Percentiles rank a stretch among this genome's conserved stretches.
Evolutionary conservation across 192 early-diverging fungal species (phyloP).

Genomic region (Coemansia sp.): DNA sequence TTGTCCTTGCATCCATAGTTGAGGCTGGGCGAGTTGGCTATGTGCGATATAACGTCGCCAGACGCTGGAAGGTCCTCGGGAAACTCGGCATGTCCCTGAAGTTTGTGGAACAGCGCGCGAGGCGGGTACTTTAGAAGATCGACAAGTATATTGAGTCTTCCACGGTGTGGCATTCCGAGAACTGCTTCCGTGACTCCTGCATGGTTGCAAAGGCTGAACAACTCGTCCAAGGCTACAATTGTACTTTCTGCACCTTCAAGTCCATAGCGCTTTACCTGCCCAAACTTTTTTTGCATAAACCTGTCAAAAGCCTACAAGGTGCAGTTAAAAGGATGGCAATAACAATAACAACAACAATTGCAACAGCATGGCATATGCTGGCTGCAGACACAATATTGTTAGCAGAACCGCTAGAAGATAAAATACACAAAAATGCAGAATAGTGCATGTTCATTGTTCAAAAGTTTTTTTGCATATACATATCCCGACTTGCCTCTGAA

Average conservation of each 20-base stretch:
- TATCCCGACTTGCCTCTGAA: slow-evolving; percentile 65
- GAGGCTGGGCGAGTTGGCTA: slow-evolving; percentile 79
- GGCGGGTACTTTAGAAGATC: slow-evolving; percentile 84
- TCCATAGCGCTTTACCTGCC: slow-evolving; percentile 94
- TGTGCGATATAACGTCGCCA: slow-evolving; percentile 92
- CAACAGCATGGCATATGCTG: background rate
- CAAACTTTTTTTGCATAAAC: slow-evolving; percentile 97
- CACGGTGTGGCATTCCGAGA: slow-evolving; percentile 96
- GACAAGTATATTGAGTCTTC: slow-evolving; percentile 89
- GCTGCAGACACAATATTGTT: background rate
- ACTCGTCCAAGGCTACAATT: slow-evolving; percentile 85
- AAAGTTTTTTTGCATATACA: background rate
- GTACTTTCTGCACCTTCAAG: slow-evolving; percentile 96
- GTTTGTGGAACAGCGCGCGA: slow-evolving; percentile 86
- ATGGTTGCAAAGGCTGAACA: slow-evolving; percentile 67
- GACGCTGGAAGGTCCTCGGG: slow-evolving; percentile 74
- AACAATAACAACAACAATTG: slow-evolving; percentile 3
- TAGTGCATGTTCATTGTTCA: background rate
- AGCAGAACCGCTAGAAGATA: too few relatives aligned
- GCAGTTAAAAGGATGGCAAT: background rate
- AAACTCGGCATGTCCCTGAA: slow-evolving; percentile 92
- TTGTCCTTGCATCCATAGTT: slow-evolving; percentile 59
- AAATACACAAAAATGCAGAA: background rate
- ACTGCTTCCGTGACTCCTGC: slow-evolving; percentile 83
- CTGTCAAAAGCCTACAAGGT: slow-evolving; percentile 83